Percentiles rank a stretch among this genome's conserved stretches.
These are phyloP conservation scores for Pleurotus djamor DNA, from an alignment of 768 basidiomycete genomes.

Conservation along the genomic window DNA sequence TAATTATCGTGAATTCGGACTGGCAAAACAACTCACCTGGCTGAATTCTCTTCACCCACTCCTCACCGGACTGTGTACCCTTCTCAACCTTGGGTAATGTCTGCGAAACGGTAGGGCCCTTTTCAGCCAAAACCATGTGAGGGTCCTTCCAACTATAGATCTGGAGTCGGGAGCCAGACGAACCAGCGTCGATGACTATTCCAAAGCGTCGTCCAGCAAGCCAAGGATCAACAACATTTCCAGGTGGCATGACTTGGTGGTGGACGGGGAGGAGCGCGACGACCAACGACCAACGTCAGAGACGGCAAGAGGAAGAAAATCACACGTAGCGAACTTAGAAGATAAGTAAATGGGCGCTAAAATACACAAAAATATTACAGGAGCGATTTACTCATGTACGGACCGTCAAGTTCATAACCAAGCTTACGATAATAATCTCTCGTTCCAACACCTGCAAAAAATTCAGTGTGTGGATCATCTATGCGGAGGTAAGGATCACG, in stretches of 20 bases:
- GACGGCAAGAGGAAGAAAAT: background rate
- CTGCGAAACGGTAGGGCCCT: conserved; percentile 49
- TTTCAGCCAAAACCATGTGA: conserved; percentile 43
- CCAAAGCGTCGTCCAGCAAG: conserved; percentile 81
- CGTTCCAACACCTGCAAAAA: conserved; percentile 79
- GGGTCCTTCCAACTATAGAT: conserved; percentile 98
- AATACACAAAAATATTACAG: conserved; percentile 23
- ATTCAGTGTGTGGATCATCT: too few species aligned
- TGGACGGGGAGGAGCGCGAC: background rate
- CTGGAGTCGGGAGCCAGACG: conserved; percentile 93
- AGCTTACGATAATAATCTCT: conserved; percentile 95
- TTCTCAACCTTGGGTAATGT: conserved; percentile 87
- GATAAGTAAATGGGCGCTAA: background rate
- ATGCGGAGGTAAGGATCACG: conserved; percentile 17
- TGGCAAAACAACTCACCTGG: conserved; percentile 63
- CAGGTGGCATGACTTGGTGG: conserved; percentile 63
- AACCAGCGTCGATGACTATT: conserved; percentile 97
- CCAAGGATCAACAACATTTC: conserved; percentile 71
- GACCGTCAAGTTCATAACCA: conserved; percentile 93
- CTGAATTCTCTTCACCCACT: conserved; percentile 90
- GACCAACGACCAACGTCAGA: background rate
- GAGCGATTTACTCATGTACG: conserved; percentile 94
- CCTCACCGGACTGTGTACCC: conserved; percentile 75
- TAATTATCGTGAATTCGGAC: too few species aligned
- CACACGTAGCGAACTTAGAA: background rate